These are phyloP conservation scores for Epipyxis sp. DNA, from an alignment of 108 stramenopile species.

Conservation along the genomic window DNA sequence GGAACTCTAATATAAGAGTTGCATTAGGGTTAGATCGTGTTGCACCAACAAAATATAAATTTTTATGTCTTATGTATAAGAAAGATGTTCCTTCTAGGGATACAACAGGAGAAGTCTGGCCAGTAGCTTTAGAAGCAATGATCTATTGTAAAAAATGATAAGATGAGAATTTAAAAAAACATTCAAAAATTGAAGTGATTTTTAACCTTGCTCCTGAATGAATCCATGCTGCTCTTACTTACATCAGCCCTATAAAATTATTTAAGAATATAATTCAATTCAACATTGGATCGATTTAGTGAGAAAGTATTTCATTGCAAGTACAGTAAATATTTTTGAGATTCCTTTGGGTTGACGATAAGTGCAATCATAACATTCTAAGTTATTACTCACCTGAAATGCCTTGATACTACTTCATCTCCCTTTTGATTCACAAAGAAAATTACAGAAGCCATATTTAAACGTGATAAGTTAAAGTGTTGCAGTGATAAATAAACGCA, in stretches of 20 bases:
- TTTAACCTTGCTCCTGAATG: constrained; percentile 58
- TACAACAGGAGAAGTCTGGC: constrained; percentile 84
- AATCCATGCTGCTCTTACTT: constrained; percentile 46
- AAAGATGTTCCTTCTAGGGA: constrained; percentile 92
- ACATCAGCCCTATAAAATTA: constrained; percentile 42
- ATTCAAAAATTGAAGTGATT: constrained; percentile 24
- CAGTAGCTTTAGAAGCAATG: constrained; percentile 91
- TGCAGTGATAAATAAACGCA: no score
- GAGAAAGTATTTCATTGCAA: no score
- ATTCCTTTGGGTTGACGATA: no score
- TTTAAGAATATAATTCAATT: constrained; percentile 14
- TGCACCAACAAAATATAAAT: constrained; percentile 95
- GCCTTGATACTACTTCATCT: constrained; percentile 55
- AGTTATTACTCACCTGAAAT: constrained; percentile 49
- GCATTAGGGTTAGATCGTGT: constrained; percentile 95
- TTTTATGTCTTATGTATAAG: constrained; percentile 88
- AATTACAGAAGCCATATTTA: constrained; percentile 42
- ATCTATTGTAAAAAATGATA: constrained; percentile 50
- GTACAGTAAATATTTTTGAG: no score
- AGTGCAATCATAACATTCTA: no score
- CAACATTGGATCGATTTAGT: no score
- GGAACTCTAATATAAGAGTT: constrained; percentile 92
- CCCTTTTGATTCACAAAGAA: constrained; percentile 58
- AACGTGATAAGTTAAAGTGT: no score
- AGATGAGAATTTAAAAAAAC: constrained; percentile 27